These are phyloP conservation scores for Aspergillus bombycis DNA, from an alignment of 2,329 filamentous ascomycete species.

Conservation along the genomic window DNA sequence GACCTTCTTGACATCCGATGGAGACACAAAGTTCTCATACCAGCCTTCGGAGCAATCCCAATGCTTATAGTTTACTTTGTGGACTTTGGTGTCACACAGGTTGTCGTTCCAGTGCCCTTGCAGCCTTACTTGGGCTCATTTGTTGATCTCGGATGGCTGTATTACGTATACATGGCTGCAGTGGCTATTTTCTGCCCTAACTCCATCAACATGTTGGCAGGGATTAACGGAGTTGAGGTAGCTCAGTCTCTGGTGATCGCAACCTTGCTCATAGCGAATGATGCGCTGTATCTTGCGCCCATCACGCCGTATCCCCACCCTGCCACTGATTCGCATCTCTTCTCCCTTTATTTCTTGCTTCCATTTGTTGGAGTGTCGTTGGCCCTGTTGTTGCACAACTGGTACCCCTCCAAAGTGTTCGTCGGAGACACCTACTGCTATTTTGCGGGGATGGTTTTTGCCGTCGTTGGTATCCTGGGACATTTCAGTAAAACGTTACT, in stretches of 20 bases:
- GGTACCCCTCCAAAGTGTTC: conserved; percentile 93
- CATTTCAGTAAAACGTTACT: conserved; percentile 98
- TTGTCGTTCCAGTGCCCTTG: conserved; percentile 85
- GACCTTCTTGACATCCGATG: conserved; percentile 98
- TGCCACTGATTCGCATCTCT: conserved; percentile 91
- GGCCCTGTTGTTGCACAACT: conserved; percentile 87
- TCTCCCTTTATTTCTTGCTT: conserved; percentile 91
- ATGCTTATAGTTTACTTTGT: conserved; percentile 97
- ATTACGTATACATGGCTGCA: conserved; percentile 96
- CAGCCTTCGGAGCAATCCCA: conserved; percentile 88
- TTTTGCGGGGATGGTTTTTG: conserved; percentile 98
- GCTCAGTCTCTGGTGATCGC: conserved; percentile 92
- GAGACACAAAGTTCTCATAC: conserved; percentile 98
- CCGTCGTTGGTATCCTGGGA: conserved; percentile 91
- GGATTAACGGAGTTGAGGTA: conserved; percentile 98
- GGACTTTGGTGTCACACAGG: conserved; percentile 94
- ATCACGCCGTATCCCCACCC: conserved; percentile 84
- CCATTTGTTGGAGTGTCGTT: conserved; percentile 92
- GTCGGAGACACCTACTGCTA: conserved; percentile 99
- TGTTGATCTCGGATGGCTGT: conserved; percentile 78
- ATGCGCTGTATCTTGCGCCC: conserved; percentile 77
- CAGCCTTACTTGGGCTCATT: conserved; percentile 83
- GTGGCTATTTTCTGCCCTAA: conserved; percentile 98
- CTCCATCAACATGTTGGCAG: conserved; percentile 98
- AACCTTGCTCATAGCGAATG: conserved; percentile 79